These are phyloP conservation scores for Boletus pseudopeckii DNA, from an alignment of 768 basidiomycete genomes.

Conservation along the genomic window DNA sequence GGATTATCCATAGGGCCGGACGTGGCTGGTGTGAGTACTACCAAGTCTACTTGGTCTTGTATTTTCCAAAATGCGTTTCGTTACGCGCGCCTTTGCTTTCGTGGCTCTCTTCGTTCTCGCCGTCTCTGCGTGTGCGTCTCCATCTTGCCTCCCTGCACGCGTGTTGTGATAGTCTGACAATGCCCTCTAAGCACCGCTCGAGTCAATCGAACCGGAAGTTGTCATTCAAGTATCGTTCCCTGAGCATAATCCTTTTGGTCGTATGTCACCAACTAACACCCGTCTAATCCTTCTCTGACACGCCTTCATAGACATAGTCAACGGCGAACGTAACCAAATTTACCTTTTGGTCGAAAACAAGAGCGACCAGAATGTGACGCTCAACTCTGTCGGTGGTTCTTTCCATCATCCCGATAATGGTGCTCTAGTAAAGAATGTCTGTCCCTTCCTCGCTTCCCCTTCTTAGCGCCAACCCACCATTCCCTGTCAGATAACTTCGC, in stretches of 20 bases:
- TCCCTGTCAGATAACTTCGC: constrained; percentile 51
- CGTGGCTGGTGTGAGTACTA: constrained; percentile 15
- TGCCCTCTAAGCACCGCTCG: constrained; percentile 23
- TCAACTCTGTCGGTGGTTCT: constrained; percentile 63
- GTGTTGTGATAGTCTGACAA: constrained; percentile 1
- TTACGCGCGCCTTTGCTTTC: constrained; percentile 27
- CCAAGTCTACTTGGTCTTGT: neutral
- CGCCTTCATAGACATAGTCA: constrained; percentile 65
- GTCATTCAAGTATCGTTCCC: constrained; percentile 55
- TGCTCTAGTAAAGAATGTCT: constrained; percentile 70
- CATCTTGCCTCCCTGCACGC: neutral
- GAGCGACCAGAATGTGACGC: constrained; percentile 66
- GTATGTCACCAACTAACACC: constrained; percentile 41
- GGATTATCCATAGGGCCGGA: constrained; percentile 16
- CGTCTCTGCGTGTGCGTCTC: constrained; percentile 29
- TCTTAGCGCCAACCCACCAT: neutral
- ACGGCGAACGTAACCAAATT: constrained; percentile 76
- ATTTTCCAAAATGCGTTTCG: constrained; percentile 32
- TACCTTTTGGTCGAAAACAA: constrained; percentile 69
- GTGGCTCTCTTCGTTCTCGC: constrained; percentile 29
- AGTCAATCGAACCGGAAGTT: constrained; percentile 52
- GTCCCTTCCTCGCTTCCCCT: constrained; percentile 12
- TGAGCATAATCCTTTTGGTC: constrained; percentile 71
- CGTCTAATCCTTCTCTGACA: constrained; percentile 10
- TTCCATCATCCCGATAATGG: constrained; percentile 63